Evolutionary conservation across 148 eudicot species (phyloP), one percentile per base, ranked within the genome.

Genomic region (Vaccinium darrowii): DNA sequence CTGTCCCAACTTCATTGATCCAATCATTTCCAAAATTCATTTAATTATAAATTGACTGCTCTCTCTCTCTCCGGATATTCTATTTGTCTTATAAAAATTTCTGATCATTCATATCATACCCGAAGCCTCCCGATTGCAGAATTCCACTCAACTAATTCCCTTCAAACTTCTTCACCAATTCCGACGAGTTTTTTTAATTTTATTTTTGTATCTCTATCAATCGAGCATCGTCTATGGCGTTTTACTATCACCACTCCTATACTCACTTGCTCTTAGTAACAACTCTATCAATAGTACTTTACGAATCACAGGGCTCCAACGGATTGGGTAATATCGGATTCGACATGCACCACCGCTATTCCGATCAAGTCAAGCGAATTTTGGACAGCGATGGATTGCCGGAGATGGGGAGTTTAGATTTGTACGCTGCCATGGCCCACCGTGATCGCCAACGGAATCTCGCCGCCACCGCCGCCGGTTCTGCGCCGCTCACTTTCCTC

Each of bases 361-460:
- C 99, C 47, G 98, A 93, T 73, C 89, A 88, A 60, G 98, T 96
- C 1, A 93, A 86, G 82, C 87, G 90, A 7, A 88, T 94, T 80
- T 72, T 93, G 72, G 90, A 88, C 84, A 50, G 47, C 3, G 86
- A 84, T 71, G 94, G 81, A 18, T 84, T 93, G 90, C 99, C 99
- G 50, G 93, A 92, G 84, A 91, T 83, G 79, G 98, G 93, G 2
- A 90, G 90, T 6, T 25, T 84, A 78, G 90, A 88, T 3, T 95
- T 92, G 85, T 95, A 85, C 82, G 58, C 91, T 43, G 93, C 93
- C 63, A 90, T 95, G 98, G 92, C 91, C 65, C 92, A 93, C 85
- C 94, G 98, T 13, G 99, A 97, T 80, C 91, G 89, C 33, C 92
- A 95, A 57, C 93, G 98, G 18, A 88, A 88, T 36, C 89, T 92